Base-by-base conservation (phyloP, 2,329 filamentous ascomycete genomes). In the Aspergillus ochraceoroseus region DNA sequence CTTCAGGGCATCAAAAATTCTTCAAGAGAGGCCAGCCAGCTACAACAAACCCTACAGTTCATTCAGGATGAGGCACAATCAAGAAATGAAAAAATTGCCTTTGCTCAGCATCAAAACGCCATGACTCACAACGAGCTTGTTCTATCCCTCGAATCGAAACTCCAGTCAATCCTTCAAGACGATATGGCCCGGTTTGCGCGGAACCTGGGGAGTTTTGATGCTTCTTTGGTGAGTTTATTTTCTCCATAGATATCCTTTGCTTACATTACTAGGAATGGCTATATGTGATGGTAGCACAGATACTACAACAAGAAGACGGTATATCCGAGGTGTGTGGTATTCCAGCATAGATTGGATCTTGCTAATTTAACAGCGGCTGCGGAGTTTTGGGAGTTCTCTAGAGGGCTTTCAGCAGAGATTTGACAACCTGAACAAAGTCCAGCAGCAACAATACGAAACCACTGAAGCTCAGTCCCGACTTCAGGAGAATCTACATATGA, bases 351-450 rank as follows among this genome's bases (percentile, higher is more conserved):
- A 11, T 40, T n/a, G 13, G 14, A 15, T 23, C 8, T 6, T 25
- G 18, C 55, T 64, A 38, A 64, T 19, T 4, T 28, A n/a, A 9
- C 27, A 70, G 67, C 62, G 56, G 14, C 49, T 70, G 5, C 50
- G 51, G 30, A 39, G 41, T 7, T 60, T 70, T 36, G 58, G 65
- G 20, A 39, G 23, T 2, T 51, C 56, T 2, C 58, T 71, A 19
- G 48, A 59, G 5, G 40, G 55, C 11, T 62, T 67, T 5, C 57
- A 65, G 38, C 14, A 32, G 1, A 64, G 50, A 40, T 59, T 65
- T 3, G 49, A 54, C 17, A 43, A 52, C 11, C 39, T 71, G 7
- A 59, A 59, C 14, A 51, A 53, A 37, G 47, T 53, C 4, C 66
- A 71, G 25, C 17, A 44, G n/a, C 46, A 55, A 15, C 65, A 70